These are phyloP conservation scores for Dittrichia graveolens DNA, from an alignment of 129 eudicot species.

Conservation along the genomic window DNA sequence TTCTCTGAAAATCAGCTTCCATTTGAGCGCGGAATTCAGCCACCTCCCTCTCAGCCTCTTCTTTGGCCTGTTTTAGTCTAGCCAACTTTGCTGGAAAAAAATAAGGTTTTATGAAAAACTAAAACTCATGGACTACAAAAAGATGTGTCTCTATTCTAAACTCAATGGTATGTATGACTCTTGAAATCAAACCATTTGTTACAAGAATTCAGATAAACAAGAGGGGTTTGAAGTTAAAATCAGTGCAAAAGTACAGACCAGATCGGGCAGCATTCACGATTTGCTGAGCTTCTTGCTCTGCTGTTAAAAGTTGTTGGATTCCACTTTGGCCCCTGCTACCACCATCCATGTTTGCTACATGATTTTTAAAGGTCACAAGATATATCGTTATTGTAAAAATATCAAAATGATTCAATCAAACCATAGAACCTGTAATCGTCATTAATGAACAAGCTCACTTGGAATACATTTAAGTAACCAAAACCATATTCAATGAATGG, in stretches of 20 bases:
- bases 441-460: neutral
- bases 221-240: neutral
- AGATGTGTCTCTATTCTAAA: neutral
- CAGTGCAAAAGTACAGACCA: conserved; percentile 40
- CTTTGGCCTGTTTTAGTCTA: conserved; percentile 84
- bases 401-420: neutral
- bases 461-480: too few relatives aligned
- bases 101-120: conserved; percentile 4
- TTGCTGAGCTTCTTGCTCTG: conserved; percentile 91
- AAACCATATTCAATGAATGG: too few relatives aligned
- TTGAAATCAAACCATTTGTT: conserved; percentile 8
- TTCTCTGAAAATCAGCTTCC: conserved; percentile 80
- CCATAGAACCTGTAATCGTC: neutral
- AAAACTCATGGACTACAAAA: neutral
- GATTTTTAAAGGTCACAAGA: conserved; percentile 5
- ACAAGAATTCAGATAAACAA: too few relatives aligned
- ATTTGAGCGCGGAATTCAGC: conserved; percentile 89
- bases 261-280: conserved; percentile 82
- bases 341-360: conserved; percentile 46
- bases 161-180: neutral
- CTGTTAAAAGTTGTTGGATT: conserved; percentile 69
- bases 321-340: conserved; percentile 74
- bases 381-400: neutral
- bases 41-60: conserved; percentile 80
- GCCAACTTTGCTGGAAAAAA: conserved; percentile 66